These are phyloP conservation scores for Erucastrum elatum DNA, from an alignment of 345 rosid genomes.

Conservation along the genomic window DNA sequence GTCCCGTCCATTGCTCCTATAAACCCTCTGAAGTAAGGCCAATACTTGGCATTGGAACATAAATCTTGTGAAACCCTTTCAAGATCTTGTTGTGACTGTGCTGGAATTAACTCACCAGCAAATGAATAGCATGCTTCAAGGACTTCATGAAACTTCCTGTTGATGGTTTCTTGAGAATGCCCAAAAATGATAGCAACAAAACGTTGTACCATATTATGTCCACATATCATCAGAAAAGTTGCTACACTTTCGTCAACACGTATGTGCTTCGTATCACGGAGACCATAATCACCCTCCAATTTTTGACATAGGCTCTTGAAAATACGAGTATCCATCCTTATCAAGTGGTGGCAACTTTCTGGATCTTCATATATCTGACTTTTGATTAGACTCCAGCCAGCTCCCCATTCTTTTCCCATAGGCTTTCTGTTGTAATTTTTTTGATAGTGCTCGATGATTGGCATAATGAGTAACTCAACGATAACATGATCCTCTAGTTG, in stretches of 20 bases:
- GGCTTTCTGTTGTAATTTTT: not conserved
- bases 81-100: not conserved
- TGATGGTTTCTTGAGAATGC: not conserved
- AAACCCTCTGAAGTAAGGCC: not conserved
- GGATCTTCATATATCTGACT: not conserved
- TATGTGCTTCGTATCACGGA: not conserved
- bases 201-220: not conserved
- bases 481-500: not conserved
- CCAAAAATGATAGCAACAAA: not conserved
- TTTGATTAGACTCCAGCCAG: not conserved
- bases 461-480: not conserved
- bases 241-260: not conserved
- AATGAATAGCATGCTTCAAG: not conserved
- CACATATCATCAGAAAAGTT: not conserved
- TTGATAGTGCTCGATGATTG: not conserved
- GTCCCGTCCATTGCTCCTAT: not conserved
- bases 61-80: not conserved
- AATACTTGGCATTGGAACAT: not conserved
- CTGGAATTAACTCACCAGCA: not conserved
- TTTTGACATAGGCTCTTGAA: not conserved
- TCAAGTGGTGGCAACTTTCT: not conserved
- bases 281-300: not conserved
- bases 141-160: not conserved
- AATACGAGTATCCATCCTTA: not conserved
- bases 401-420: not conserved